Evolutionary conservation across 257 asterid species (phyloP).

Genomic region (Solanum sejunctum): DNA sequence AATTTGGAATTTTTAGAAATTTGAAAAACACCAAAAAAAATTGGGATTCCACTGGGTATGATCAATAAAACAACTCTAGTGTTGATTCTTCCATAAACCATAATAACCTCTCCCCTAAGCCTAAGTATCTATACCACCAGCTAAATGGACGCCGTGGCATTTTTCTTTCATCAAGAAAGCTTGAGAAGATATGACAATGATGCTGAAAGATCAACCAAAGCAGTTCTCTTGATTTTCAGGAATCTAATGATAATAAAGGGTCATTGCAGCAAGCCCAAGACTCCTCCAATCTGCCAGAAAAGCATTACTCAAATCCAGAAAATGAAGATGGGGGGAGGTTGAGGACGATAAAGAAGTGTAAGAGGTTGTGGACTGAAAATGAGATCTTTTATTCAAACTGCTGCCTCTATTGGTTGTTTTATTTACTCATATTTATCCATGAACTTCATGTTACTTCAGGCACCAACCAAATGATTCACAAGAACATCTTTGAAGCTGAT

Average conservation of each 20-base stretch:
- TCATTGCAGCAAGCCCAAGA: conserved; percentile 10
- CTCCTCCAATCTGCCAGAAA: conserved; percentile 2
- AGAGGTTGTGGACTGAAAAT: conserved; percentile 14
- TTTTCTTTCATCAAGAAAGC: background rate
- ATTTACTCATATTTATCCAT: conserved; percentile 17
- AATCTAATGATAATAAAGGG: conserved; percentile 14
- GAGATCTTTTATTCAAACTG: conserved; percentile 25
- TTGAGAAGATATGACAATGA: background rate
- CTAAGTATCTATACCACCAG: conserved; percentile 48
- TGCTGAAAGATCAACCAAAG: background rate
- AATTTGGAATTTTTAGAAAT: too few relatives aligned
- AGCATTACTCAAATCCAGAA: background rate
- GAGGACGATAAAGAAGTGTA: conserved; percentile 13
- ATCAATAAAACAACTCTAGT: background rate
- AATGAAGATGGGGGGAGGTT: conserved; percentile 2
- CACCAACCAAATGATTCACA: conserved; percentile 10
- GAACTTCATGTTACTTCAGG: background rate
- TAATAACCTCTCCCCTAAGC: conserved; percentile 56
- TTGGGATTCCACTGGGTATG: too few relatives aligned
- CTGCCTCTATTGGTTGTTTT: conserved; percentile 23
- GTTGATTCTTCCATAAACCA: conserved; percentile 24
- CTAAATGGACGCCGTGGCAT: conserved; percentile 38
- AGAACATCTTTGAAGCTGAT: conserved; percentile 12
- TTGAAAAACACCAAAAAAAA: too few relatives aligned
- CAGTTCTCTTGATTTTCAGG: background rate